Conservation (phyloP, 1,284 basidiomycete genomes). For the Cutaneotrichosporon daszewskae region DNA sequence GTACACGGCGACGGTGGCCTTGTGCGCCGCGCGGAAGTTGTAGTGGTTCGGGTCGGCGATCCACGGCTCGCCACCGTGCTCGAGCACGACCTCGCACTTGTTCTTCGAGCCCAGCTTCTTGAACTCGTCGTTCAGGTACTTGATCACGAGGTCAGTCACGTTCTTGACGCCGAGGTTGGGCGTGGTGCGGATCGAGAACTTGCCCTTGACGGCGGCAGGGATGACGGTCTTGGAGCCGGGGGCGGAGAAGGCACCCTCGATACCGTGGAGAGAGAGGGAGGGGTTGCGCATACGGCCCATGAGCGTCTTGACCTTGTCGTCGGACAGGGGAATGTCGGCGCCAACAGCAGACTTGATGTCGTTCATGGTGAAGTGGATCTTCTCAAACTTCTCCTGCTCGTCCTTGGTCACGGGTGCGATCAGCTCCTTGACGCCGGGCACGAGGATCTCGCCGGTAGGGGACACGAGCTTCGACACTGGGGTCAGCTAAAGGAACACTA, state of each 20-base stretch:
- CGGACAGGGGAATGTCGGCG: constrained; percentile 65
- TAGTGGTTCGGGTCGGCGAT: constrained; percentile 63
- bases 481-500: constrained; percentile 7
- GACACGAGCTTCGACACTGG: constrained; percentile 70
- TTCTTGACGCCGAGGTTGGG: constrained; percentile 76
- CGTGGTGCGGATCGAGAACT: constrained; percentile 82
- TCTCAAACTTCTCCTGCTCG: constrained; percentile 67
- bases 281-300: constrained; percentile 56
- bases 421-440: constrained; percentile 88
- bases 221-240: constrained; percentile 92
- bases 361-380: constrained; percentile 61
- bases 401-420: constrained; percentile 69
- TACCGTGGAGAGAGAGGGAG: constrained; percentile 87
- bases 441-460: constrained; percentile 72
- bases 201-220: constrained; percentile 76
- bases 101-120: constrained; percentile 79
- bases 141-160: constrained; percentile 64
- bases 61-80: constrained; percentile 89
- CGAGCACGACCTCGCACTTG: constrained; percentile 60
- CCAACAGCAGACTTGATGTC: constrained; percentile 81
- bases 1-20: constrained; percentile 68
- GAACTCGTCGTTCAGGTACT: constrained; percentile 72
- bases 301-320: constrained; percentile 70
- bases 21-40: constrained; percentile 89
- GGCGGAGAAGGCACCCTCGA: constrained; percentile 91